Conservation (phyloP, 495 filamentous ascomycete genomes). For the Daldinia concentrica region DNA sequence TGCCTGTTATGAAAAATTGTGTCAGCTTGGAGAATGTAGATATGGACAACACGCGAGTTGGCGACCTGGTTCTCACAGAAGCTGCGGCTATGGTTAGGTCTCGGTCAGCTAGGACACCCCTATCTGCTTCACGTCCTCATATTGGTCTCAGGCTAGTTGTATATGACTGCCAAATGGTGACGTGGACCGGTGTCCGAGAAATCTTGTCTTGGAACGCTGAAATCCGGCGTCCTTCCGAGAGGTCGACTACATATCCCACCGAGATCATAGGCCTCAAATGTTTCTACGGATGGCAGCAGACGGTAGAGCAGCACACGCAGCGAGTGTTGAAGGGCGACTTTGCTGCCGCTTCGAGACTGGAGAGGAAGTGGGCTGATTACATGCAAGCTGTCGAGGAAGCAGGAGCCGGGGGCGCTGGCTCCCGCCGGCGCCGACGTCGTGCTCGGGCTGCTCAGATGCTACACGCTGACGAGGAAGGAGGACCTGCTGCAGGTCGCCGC, state of each 20-base stretch:
- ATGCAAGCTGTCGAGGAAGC: slow-evolving; percentile 93
- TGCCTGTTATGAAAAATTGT: slow-evolving; percentile 82
- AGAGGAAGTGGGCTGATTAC: slow-evolving; percentile 91
- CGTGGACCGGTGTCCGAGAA: slow-evolving; percentile 91
- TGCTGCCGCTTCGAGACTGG: slow-evolving; percentile 72
- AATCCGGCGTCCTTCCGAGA: slow-evolving; percentile 53
- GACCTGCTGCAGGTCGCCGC: slow-evolving; percentile 55
- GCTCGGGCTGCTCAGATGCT: slow-evolving; percentile 78
- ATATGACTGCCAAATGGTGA: slow-evolving; percentile 90
- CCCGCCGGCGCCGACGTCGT: slow-evolving; percentile 73
- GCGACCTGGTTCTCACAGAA: slow-evolving; percentile 87
- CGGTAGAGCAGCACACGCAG: slow-evolving; percentile 90
- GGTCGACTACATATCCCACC: slow-evolving; percentile 64
- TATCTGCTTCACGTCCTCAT: slow-evolving; percentile 54
- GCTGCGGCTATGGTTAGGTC: slow-evolving; percentile 77
- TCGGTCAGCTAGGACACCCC: slow-evolving; percentile 63
- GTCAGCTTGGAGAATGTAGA: slow-evolving; percentile 72
- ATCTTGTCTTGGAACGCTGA: slow-evolving; percentile 85
- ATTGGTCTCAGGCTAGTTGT: slow-evolving; percentile 80
- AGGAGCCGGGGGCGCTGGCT: slow-evolving; percentile 66
- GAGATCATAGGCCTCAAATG: slow-evolving; percentile 89
- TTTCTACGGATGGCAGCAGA: slow-evolving; percentile 94
- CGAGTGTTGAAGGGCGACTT: slow-evolving; percentile 81
- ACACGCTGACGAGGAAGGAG: slow-evolving; percentile 81
- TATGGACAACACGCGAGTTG: slow-evolving; percentile 94